A percentile compares a stretch with the other conserved stretches of the same genome.
Conservation (phyloP, 2,329 filamentous ascomycete genomes). For the Zymoseptoria pseudotritici region DNA sequence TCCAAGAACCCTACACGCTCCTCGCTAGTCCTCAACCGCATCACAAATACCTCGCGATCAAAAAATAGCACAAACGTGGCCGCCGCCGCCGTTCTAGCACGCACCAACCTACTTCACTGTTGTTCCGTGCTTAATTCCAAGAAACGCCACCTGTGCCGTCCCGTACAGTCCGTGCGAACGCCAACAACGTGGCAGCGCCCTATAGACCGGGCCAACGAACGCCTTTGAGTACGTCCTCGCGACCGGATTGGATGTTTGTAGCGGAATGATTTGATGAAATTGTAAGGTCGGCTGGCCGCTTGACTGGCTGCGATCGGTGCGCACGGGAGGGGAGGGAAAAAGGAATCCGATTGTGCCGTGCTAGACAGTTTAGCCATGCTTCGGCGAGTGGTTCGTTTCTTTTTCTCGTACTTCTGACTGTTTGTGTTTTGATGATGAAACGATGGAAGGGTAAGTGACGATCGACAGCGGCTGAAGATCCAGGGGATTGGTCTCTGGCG, state of each 20-base stretch:
- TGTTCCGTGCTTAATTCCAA: background rate
- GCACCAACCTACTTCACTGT: no score
- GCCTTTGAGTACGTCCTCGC: background rate
- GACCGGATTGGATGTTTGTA: background rate
- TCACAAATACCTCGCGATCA: background rate
- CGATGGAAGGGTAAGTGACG: background rate
- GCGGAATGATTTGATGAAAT: no score
- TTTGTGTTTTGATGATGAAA: background rate
- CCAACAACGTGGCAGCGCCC: background rate
- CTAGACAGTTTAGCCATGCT: no score
- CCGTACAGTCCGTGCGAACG: background rate
- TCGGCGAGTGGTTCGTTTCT: no score
- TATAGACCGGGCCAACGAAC: background rate
- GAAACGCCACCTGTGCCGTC: background rate
- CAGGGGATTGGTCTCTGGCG: background rate
- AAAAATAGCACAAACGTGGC: background rate
- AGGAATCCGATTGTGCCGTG: no score
- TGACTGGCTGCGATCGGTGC: no score
- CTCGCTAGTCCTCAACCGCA: background rate
- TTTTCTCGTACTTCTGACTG: no score
- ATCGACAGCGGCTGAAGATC: background rate
- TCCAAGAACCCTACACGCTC: background rate
- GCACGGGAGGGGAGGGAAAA: no score
- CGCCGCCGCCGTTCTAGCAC: no score
- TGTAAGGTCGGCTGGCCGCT: no score